Base-by-base conservation (phyloP, 164 flowering plant genomes). In the Piper betle region DNA sequence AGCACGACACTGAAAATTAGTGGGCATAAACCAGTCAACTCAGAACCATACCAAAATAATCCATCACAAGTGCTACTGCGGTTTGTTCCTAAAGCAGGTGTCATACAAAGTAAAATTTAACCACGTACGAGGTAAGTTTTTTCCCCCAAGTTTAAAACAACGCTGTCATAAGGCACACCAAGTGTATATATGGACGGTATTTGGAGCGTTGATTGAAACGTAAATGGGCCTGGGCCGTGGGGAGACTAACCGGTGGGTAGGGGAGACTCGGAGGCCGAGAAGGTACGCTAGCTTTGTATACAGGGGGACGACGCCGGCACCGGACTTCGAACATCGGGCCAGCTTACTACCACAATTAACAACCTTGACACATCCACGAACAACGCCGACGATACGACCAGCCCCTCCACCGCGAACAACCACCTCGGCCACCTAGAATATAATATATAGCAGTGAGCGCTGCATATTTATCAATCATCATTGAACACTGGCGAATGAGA, bases 261-360 rank as follows among this genome's bases (percentile, higher is more conserved):
- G 88, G 19, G 97, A 85, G 63, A 94, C 97, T 3, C 99, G 95
- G 19, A 94, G 97, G 77, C 99, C 99, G 55, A 91, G 69, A 42
- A 94, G 75, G 64, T 94, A 91, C 37, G 97, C 99, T 52, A 82
- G 68, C 62, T 91, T 91, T 66, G 97, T 85, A 75, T 67, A 85
- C 39, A 88, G 65, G 6, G 97, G 98, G 19, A 79, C 17, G 8
- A 67, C 75, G 19, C 9, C 37, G 57, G 20, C 7, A n/a, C n/a
- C n/a, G 68, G 37, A 57, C 46, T 72, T 77, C 2, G 58, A 61
- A 58, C 68, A 73, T 59, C 89, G 66, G 17, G 82, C 41, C 53
- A 73, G 74, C 58, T 82, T 87, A 56, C 78, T 80, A 52, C 90
- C 91, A 52, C 96, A 87, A 2, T 96, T 90, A 65, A 86, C 96